phyloP scores from a whole-genome alignment of 208 protist genomes.

The Jaenimonas drosophilae region DNA sequence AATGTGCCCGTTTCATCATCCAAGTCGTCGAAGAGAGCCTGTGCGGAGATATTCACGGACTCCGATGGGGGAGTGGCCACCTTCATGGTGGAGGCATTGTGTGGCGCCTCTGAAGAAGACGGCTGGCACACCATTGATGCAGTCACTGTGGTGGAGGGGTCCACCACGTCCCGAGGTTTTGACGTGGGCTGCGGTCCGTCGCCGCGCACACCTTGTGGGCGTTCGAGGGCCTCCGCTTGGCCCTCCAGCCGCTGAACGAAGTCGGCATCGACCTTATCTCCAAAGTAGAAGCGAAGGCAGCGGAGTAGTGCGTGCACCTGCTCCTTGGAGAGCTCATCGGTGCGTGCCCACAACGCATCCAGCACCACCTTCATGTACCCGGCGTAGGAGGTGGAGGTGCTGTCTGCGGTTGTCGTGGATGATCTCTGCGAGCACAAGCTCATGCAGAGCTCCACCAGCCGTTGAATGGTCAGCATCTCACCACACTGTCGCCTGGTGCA shows the following conservation, averaged over 20 bases:
- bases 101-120: too few relatives aligned
- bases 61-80: too few relatives aligned
- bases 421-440: slow-evolving; percentile 35
- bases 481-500: slow-evolving; percentile 27
- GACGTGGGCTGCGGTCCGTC: not conserved
- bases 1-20: too few relatives aligned
- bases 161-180: too few relatives aligned
- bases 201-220: not conserved
- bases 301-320: slow-evolving; percentile 53
- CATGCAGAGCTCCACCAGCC: slow-evolving; percentile 43
- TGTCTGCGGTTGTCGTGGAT: not conserved
- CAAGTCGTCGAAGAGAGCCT: too few relatives aligned
- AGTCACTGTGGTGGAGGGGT: too few relatives aligned
- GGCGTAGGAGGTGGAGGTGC: not conserved
- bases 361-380: slow-evolving; percentile 12
- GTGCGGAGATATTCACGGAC: too few relatives aligned
- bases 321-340: slow-evolving; percentile 31
- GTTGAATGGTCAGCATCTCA: slow-evolving; percentile 12
- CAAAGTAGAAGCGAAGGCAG: slow-evolving; percentile 49
- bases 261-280: slow-evolving; percentile 41
- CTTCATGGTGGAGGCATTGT: too few relatives aligned
- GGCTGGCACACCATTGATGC: too few relatives aligned
- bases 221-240: slow-evolving; percentile 20
- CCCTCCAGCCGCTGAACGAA: slow-evolving; percentile 51
- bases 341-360: slow-evolving; percentile 58